Percentiles rank a stretch among this genome's conserved stretches.
Conservation (phyloP, 768 basidiomycete genomes). For the Naganishia friedmannii region DNA sequence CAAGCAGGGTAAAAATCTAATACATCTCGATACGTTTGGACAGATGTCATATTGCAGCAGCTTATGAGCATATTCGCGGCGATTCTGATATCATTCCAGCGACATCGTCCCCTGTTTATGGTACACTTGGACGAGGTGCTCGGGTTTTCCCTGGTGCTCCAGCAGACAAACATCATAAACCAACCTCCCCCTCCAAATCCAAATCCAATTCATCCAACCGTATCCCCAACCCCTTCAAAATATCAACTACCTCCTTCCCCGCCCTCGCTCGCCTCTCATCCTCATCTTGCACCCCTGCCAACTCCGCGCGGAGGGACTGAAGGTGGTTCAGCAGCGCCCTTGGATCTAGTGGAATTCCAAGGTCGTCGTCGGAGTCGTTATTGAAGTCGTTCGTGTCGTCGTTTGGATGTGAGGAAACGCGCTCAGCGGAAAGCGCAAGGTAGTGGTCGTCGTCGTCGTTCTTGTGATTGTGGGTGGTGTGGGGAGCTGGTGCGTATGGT, state of each 20-base stretch:
- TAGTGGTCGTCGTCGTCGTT: too few relatives aligned
- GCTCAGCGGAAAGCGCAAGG: background rate
- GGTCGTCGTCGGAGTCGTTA: background rate
- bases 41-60: too few relatives aligned
- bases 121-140: too few relatives aligned
- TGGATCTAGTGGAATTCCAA: conserved; percentile 31
- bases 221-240: conserved; percentile 38
- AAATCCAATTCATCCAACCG: conserved; percentile 4
- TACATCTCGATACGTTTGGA: too few relatives aligned
- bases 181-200: background rate
- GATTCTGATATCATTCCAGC: too few relatives aligned
- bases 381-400: too few relatives aligned
- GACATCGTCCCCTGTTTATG: too few relatives aligned
- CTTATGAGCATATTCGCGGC: too few relatives aligned
- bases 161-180: too few relatives aligned
- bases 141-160: too few relatives aligned
- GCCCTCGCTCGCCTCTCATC: conserved; percentile 41
- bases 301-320: conserved; percentile 40
- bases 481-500: background rate
- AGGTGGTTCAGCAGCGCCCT: conserved; percentile 45
- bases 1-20: too few relatives aligned
- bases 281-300: conserved; percentile 36
- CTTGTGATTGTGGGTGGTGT: background rate
- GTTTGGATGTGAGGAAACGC: background rate
- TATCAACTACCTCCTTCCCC: conserved; percentile 39